phyloP scores from a whole-genome alignment of 2,329 filamentous ascomycete genomes.

The Fonsecaea nubica region DNA sequence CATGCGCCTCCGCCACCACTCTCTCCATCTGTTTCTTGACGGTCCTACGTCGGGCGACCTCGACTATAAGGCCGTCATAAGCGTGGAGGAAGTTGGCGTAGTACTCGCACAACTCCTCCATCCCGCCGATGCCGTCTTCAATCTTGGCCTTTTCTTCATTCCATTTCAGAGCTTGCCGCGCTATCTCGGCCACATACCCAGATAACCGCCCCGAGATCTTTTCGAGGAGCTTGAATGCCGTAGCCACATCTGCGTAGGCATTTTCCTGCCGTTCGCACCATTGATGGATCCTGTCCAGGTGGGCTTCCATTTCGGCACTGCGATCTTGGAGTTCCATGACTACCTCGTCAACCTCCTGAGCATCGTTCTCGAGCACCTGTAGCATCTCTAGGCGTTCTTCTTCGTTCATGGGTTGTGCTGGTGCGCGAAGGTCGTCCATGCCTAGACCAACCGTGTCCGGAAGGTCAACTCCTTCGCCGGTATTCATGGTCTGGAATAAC shows the following conservation, averaged over 20 bases:
- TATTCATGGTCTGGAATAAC: conserved; percentile 66
- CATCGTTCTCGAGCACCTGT: conserved; percentile 68
- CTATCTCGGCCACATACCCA: conserved; percentile 55
- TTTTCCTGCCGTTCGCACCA: conserved; percentile 65
- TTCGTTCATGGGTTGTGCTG: conserved; percentile 73
- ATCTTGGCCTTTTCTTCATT: conserved; percentile 75
- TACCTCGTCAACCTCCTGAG: conserved; percentile 67
- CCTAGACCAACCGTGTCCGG: conserved; percentile 56
- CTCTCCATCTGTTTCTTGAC: conserved; percentile 76
- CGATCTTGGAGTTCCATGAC: conserved; percentile 74
- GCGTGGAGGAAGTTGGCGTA: conserved; percentile 86
- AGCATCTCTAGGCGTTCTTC: conserved; percentile 84
- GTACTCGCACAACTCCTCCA: conserved; percentile 77
- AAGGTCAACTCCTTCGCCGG: conserved; percentile 62
- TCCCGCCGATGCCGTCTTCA: conserved; percentile 71
- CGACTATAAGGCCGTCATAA: conserved; percentile 83
- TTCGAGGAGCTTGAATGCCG: conserved; percentile 71
- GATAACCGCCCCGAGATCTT: conserved; percentile 71
- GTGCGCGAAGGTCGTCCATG: conserved; percentile 49
- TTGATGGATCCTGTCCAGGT: conserved; percentile 67
- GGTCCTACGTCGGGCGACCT: conserved; percentile 75
- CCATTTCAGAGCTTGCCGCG: conserved; percentile 65
- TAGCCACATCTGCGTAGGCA: conserved; percentile 62
- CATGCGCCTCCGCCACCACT: conserved; percentile 78
- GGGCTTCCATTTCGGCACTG: conserved; percentile 76